Evolutionary conservation across 768 basidiomycete genomes (phyloP).

Genomic region (Stropharia rugosoannulata): DNA sequence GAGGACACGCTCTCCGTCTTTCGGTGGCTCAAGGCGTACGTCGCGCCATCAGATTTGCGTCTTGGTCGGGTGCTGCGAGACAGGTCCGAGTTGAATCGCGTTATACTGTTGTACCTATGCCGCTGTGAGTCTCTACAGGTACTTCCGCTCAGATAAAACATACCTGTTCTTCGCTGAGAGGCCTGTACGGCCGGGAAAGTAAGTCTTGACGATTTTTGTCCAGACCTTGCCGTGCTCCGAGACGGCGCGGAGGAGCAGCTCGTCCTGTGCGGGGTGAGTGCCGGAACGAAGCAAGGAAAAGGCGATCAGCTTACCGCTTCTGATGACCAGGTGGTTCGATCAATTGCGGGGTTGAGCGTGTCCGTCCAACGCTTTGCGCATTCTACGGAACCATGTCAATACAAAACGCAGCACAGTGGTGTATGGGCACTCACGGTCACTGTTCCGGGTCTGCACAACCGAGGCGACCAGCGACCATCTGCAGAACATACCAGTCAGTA

Average conservation of each 20-base stretch:
- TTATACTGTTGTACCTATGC: constrained; percentile 51
- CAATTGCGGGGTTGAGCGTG: constrained; percentile 59
- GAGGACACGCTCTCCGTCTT: constrained; percentile 37
- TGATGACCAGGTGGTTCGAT: constrained; percentile 57
- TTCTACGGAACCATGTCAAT: too few species aligned
- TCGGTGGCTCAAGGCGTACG: constrained; percentile 25
- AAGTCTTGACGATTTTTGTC: constrained; percentile 62
- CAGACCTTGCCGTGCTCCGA: constrained; percentile 57
- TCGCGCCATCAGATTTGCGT: constrained; percentile 34
- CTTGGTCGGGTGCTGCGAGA: constrained; percentile 33
- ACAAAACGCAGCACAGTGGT: too few species aligned
- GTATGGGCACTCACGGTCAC: too few species aligned
- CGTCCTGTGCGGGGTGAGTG: constrained; percentile 36
- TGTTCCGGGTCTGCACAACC: constrained; percentile 55
- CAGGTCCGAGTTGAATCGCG: constrained; percentile 42
- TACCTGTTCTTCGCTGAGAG: constrained; percentile 61
- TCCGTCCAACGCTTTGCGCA: constrained; percentile 66
- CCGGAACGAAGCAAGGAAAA: neutral
- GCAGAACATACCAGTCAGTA: too few species aligned
- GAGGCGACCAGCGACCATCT: constrained; percentile 63
- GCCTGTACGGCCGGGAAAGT: constrained; percentile 60
- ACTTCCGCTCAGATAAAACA: too few species aligned
- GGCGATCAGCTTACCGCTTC: constrained; percentile 39
- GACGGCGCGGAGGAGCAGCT: constrained; percentile 52
- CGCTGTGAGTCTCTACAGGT: too few species aligned